Percentiles rank a stretch among this genome's conserved stretches.
Evolutionary conservation across 345 rosid species (phyloP).

Genomic region (Tarenaya hassleriana): DNA sequence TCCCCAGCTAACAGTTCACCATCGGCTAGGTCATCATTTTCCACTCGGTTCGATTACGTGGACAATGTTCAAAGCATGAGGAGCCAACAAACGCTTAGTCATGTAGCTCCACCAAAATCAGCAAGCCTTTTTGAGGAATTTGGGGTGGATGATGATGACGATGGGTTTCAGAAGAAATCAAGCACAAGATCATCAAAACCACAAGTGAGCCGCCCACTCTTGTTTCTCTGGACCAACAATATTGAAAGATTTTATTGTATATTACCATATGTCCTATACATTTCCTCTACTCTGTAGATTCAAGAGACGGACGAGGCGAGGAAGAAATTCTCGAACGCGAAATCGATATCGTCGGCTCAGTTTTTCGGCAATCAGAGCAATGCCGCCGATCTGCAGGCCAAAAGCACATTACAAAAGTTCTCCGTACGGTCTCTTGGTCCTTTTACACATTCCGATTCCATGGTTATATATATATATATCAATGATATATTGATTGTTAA

Average conservation of each 20-base stretch:
- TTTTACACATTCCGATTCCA: neutral
- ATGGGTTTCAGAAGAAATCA: slow-evolving; percentile 60
- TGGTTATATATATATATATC: neutral
- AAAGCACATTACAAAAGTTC: slow-evolving; percentile 79
- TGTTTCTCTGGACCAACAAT: slow-evolving; percentile 3
- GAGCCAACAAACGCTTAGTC: slow-evolving; percentile 63
- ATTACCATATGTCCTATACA: neutral
- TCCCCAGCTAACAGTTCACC: slow-evolving; percentile 37
- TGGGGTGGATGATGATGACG: slow-evolving; percentile 69
- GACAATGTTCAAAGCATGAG: slow-evolving; percentile 58
- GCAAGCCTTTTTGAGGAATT: slow-evolving; percentile 73
- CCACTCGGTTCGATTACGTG: slow-evolving; percentile 82
- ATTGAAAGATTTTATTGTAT: neutral
- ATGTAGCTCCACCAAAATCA: slow-evolving; percentile 90
- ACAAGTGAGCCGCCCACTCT: slow-evolving; percentile 36
- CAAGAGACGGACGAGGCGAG: slow-evolving; percentile 88
- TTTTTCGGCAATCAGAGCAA: slow-evolving; percentile 63
- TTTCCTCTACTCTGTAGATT: slow-evolving; percentile 29
- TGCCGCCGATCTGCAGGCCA: slow-evolving; percentile 51
- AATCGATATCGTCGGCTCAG: slow-evolving; percentile 91
- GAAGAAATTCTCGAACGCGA: slow-evolving; percentile 90
- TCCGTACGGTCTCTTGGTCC: slow-evolving; percentile 44
- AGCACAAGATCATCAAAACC: slow-evolving; percentile 52
- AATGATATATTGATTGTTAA: neutral
- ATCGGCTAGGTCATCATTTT: slow-evolving; percentile 47